Conservation (phyloP, 1,139 yeast species). For the Sugiyamaella japonica region DNA sequence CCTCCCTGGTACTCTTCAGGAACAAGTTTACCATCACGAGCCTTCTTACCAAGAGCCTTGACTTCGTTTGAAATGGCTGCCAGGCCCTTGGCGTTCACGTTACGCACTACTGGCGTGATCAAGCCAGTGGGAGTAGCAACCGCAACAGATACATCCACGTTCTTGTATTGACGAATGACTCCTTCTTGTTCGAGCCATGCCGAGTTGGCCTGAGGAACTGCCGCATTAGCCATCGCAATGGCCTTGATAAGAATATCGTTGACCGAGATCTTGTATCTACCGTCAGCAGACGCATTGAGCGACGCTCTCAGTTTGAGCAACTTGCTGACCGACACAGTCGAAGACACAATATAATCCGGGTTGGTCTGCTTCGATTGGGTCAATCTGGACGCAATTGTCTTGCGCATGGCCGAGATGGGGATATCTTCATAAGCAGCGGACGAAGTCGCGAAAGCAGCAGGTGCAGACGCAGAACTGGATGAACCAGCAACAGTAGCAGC, state of each 20-base stretch:
- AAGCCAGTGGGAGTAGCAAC: slow-evolving; percentile 98
- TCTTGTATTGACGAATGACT: slow-evolving; percentile 85
- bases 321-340: slow-evolving; percentile 83
- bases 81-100: slow-evolving; percentile 86
- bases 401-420: slow-evolving; percentile 90
- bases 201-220: slow-evolving; percentile 93
- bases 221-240: slow-evolving; percentile 80
- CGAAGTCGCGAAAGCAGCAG: slow-evolving; percentile 50
- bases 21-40: slow-evolving; percentile 84
- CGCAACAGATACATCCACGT: slow-evolving; percentile 96
- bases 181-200: slow-evolving; percentile 91
- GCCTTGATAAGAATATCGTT: slow-evolving; percentile 96
- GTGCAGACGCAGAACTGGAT: slow-evolving; percentile 46
- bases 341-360: slow-evolving; percentile 91
- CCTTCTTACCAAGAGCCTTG: slow-evolving; percentile 94
- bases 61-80: slow-evolving; percentile 75
- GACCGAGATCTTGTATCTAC: slow-evolving; percentile 86
- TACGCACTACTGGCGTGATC: slow-evolving; percentile 90
- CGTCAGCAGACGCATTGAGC: slow-evolving; percentile 80
- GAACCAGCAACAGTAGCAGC: slow-evolving; percentile 48
- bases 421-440: slow-evolving; percentile 68
- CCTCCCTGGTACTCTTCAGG: slow-evolving; percentile 99
- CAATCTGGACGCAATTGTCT: slow-evolving; percentile 87
- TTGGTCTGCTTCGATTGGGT: slow-evolving; percentile 80
- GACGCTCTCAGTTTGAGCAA: slow-evolving; percentile 89